Conservation (phyloP, 2,329 filamentous ascomycete genomes). For the Cercospora berteroae region DNA sequence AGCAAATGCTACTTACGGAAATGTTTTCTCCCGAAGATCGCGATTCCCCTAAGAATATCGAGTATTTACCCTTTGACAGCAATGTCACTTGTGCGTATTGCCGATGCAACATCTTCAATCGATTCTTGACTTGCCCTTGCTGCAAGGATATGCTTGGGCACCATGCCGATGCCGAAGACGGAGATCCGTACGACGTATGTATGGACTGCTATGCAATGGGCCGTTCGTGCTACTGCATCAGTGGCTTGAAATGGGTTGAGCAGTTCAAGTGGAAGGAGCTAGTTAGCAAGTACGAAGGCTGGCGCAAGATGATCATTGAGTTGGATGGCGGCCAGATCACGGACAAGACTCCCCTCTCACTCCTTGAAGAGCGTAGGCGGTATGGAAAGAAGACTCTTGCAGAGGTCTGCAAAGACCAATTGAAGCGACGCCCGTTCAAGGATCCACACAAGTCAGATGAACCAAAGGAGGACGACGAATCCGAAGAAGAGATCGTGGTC, state of each 20-base stretch:
- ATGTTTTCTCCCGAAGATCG: slow-evolving; percentile 66
- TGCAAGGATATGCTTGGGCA: slow-evolving; percentile 68
- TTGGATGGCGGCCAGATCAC: slow-evolving; percentile 64
- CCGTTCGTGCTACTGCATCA: slow-evolving; percentile 84
- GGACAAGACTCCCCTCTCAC: slow-evolving; percentile 64
- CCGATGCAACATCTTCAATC: slow-evolving; percentile 93
- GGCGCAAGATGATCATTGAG: slow-evolving; percentile 74
- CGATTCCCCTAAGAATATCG: slow-evolving; percentile 63
- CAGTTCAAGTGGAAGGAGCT: slow-evolving; percentile 86
- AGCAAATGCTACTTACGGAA: slow-evolving; percentile 77
- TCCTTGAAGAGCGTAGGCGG: slow-evolving; percentile 67
- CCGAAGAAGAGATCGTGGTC: slow-evolving; percentile 56
- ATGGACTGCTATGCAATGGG: slow-evolving; percentile 99
- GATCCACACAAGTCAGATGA: slow-evolving; percentile 67
- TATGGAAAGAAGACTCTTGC: slow-evolving; percentile 76
- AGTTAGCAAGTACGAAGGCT: slow-evolving; percentile 72
- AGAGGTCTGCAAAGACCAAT: slow-evolving; percentile 89
- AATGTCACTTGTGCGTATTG: slow-evolving; percentile 96
- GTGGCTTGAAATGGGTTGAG: slow-evolving; percentile 83
- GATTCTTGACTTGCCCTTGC: slow-evolving; percentile 86
- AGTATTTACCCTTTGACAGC: slow-evolving; percentile 79
- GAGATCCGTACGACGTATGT: slow-evolving; percentile 89
- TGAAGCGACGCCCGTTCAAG: slow-evolving; percentile 75
- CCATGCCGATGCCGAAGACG: slow-evolving; percentile 58
- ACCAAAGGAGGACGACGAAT: slow-evolving; percentile 45